Conservation (phyloP, 2,329 filamentous ascomycete genomes). For the Cytospora chrysosperma region DNA sequence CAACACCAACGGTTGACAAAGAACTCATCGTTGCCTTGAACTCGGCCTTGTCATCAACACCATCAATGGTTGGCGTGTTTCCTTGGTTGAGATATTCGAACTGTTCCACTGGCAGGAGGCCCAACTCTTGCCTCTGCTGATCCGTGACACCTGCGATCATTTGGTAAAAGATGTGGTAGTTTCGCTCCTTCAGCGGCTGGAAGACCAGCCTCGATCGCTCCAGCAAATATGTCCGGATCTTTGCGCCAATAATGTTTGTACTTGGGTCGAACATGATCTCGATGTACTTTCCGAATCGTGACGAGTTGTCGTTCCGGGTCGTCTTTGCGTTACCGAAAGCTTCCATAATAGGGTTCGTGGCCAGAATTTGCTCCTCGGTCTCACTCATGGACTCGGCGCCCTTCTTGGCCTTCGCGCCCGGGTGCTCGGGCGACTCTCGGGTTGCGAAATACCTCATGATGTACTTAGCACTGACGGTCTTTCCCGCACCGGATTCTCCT, state of each 20-base stretch:
- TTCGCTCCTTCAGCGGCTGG: constrained; percentile 94
- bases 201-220: constrained; percentile 96
- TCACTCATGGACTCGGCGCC: constrained; percentile 86
- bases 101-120: constrained; percentile 78
- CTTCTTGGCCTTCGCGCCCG: constrained; percentile 71
- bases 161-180: constrained; percentile 99
- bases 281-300: constrained; percentile 98
- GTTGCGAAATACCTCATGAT: constrained; percentile 99
- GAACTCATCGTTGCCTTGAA: constrained; percentile 87
- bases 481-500: constrained; percentile 96
- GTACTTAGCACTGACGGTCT: constrained; percentile 99
- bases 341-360: constrained; percentile 99
- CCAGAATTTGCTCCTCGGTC: constrained; percentile 96
- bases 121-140: constrained; percentile 74
- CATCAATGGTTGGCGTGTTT: constrained; percentile 84
- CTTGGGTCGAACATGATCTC: constrained; percentile 98
- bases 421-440: constrained; percentile 87
- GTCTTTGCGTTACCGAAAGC: constrained; percentile 99
- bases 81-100: constrained; percentile 98
- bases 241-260: constrained; percentile 95
- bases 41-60: constrained; percentile 92
- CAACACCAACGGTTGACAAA: constrained; percentile 82
- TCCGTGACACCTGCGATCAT: constrained; percentile 90
- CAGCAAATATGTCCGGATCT: constrained; percentile 92
- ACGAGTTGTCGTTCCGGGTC: constrained; percentile 99